phyloP scores from a whole-genome alignment of 768 basidiomycete species.

The Russula dissimulans region DNA sequence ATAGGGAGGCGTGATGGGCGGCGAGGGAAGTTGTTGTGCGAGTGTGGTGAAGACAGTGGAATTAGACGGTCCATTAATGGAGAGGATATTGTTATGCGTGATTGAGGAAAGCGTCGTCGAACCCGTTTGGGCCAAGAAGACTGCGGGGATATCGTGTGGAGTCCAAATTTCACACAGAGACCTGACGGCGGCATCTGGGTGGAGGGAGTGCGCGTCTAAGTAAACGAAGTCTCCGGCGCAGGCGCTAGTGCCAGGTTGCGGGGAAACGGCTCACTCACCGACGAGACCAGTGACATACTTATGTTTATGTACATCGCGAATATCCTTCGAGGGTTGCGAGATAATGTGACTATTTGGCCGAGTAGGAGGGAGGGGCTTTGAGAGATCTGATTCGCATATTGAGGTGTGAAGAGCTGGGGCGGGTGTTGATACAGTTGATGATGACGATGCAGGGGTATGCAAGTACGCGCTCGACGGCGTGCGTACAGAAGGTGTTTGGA shows the following conservation, averaged over 20 bases:
- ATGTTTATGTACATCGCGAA: conserved; percentile 43
- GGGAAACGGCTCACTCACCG: conserved; percentile 38
- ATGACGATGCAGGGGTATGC: conserved; percentile 18
- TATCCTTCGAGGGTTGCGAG: conserved; percentile 25
- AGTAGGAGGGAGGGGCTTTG: conserved; percentile 19
- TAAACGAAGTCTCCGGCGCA: not conserved
- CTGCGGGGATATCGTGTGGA: conserved; percentile 59
- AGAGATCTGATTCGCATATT: conserved; percentile 29
- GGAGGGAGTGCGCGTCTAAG: conserved; percentile 3
- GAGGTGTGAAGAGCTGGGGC: conserved; percentile 9
- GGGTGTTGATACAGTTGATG: conserved; percentile 21
- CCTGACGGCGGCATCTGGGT: conserved; percentile 68
- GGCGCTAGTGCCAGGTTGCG: conserved; percentile 3
- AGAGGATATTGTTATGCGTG: conserved; percentile 16
- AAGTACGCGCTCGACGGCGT: conserved; percentile 30
- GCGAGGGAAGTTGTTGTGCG: conserved; percentile 43
- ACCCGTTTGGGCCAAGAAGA: conserved; percentile 36
- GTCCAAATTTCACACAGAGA: conserved; percentile 75
- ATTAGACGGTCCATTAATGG: conserved; percentile 23
- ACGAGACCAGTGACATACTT: conserved; percentile 62
- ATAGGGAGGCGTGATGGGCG: conserved; percentile 42
- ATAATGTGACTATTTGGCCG: conserved; percentile 26
- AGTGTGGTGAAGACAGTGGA: conserved; percentile 19
- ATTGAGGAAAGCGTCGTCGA: conserved; percentile 6
- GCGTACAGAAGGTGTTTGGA: conserved; percentile 28